phyloP scores from a whole-genome alignment of 2,329 filamentous ascomycete species.

The Ceratocystiopsis brevicomis region DNA sequence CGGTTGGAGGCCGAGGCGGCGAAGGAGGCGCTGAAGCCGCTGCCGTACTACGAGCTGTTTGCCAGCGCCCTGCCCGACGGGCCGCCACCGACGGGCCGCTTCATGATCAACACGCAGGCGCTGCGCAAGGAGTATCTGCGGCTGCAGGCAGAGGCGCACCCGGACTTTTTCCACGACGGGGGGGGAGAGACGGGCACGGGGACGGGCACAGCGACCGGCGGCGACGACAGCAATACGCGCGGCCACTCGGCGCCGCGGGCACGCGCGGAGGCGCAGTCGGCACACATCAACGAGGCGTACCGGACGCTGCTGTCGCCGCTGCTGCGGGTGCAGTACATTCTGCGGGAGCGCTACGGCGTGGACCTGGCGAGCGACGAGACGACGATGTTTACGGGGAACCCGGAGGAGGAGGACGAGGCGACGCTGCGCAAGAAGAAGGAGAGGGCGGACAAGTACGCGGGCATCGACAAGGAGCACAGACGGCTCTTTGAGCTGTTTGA shows the following conservation, averaged over 20 bases:
- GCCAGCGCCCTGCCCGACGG: conserved; percentile 57
- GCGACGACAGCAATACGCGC: not conserved
- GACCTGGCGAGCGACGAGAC: conserved; percentile 67
- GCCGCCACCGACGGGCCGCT: conserved; percentile 59
- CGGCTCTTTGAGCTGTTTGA: too few relatives aligned
- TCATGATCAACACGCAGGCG: conserved; percentile 49
- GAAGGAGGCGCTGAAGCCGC: not conserved
- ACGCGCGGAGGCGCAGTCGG: conserved; percentile 56
- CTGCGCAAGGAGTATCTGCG: conserved; percentile 74
- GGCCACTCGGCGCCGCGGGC: conserved; percentile 12
- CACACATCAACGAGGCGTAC: conserved; percentile 82
- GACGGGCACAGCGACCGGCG: not conserved
- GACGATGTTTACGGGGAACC: conserved; percentile 16
- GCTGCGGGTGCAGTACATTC: conserved; percentile 70
- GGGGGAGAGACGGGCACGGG: conserved; percentile 2
- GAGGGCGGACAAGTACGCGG: too few relatives aligned
- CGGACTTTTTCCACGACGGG: conserved; percentile 38
- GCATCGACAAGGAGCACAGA: too few relatives aligned
- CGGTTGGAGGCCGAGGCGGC: not conserved
- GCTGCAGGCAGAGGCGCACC: conserved; percentile 60
- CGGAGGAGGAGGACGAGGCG: too few relatives aligned
- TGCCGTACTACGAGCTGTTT: conserved; percentile 64
- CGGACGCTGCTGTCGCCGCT: conserved; percentile 65
- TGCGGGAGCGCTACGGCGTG: conserved; percentile 48
- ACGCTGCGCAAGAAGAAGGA: too few relatives aligned